Base-by-base conservation (phyloP, 169 alveolate species). In the Theileria equi region DNA sequence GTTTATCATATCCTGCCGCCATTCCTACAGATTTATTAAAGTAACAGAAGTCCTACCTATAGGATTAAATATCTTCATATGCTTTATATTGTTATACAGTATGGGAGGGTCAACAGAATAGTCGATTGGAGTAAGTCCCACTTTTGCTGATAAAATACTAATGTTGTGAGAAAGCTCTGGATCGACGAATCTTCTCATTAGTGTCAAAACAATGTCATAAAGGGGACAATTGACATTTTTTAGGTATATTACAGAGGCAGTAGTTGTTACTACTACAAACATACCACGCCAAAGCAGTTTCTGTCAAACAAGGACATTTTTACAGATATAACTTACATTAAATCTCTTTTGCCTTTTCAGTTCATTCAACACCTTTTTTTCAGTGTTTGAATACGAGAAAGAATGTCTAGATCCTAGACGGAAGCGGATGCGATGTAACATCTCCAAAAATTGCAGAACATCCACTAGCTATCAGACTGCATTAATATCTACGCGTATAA, bases 1-100 rank as follows among this genome's bases (percentile, higher is more conserved):
- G 74, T 47, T 91, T 91, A 65, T 91, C 95, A 61, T 83, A 91
- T 0, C 95, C 95, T 0, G 95, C 95, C 11, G 95, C 93, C 54
- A 91, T 84, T 13, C 95, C 95, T 52, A 82, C 62, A 0, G 82
- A 84, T 29, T 70, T 81, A 44, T 44, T 31, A 0, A 1, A 38
- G 25, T 17, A 21, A 6, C 11, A 28, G 3, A 13, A 21, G 23
- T 35, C 65, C 1, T 13, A 64, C 84, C 84, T 58, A 77, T 66
- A 16, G 86, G 86, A 45, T 68, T 77, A 57, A 65, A 66, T 61
- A 77, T 36, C 5, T 29, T 66, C 10, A 67, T 29, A 36, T 58
- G 54, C 29, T 52, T 52, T 21, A 77, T 41, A 5, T 59, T 34
- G 53, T 66, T 77, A 40, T 59, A 68, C n/a, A 77, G 64, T 49